Evolutionary conservation across 78 protist species (phyloP).

Genomic region (Pigoraptor vietnamica): DNA sequence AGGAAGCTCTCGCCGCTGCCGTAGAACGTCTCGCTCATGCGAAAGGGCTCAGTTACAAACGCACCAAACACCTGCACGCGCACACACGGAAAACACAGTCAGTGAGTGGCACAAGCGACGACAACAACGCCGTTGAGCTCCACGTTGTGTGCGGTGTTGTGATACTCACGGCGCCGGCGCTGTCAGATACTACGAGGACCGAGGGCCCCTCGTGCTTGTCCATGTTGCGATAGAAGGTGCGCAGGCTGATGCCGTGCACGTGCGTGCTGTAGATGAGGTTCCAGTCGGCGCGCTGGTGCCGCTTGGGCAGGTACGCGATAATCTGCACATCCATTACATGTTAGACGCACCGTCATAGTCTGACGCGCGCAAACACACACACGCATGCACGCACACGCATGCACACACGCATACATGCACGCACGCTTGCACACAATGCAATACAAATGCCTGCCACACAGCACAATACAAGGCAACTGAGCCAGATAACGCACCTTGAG

Average conservation of each 20-base stretch:
- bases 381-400: no score
- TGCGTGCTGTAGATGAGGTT: background rate
- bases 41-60: background rate
- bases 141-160: no score
- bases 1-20: background rate
- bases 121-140: no score
- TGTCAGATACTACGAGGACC: background rate
- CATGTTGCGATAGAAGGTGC: background rate
- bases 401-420: no score
- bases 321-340: no score
- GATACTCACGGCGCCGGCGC: background rate
- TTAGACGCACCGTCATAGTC: no score
- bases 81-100: background rate
- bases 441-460: background rate
- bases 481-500: background rate
- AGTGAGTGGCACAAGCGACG: background rate
- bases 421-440: no score
- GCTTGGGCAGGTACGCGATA: background rate
- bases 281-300: background rate
- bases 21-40: background rate
- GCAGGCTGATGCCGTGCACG: background rate
- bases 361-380: no score
- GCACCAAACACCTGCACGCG: background rate
- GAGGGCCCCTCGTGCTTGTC: background rate
- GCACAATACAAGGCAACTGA: background rate